A percentile compares a stretch with the other conserved stretches of the same genome.
Evolutionary conservation across 805 yeast genomes (phyloP).

Genomic region (Phaffomyces thermotolerans): DNA sequence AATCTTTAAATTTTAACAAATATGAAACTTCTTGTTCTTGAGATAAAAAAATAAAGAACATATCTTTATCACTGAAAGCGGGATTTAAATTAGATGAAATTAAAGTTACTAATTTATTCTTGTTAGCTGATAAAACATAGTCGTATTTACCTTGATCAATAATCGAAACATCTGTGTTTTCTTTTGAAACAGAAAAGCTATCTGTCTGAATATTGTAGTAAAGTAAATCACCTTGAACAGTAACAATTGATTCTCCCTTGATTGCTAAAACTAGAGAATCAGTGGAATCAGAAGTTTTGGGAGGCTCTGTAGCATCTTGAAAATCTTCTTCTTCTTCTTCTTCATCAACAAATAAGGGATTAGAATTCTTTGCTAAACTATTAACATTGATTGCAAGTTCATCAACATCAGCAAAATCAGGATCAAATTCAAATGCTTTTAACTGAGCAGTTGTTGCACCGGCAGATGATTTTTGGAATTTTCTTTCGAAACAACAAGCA

Average conservation of each 20-base stretch:
- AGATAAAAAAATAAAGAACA: constrained; percentile 62
- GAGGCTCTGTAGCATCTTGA: constrained; percentile 26
- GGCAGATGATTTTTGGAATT: constrained; percentile 49
- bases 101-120: constrained; percentile 30
- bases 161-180: constrained; percentile 30
- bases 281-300: not conserved
- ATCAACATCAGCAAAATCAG: constrained; percentile 12
- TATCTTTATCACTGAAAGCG: constrained; percentile 48
- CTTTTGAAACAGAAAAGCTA: constrained; percentile 25
- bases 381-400: constrained; percentile 7
- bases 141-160: constrained; percentile 42
- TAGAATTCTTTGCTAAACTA: constrained; percentile 1
- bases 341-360: constrained; percentile 6
- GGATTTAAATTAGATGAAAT: constrained; percentile 53
- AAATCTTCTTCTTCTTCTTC: constrained; percentile 26
- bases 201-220: not conserved
- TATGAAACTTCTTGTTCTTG: constrained; percentile 41
- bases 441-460: constrained; percentile 42
- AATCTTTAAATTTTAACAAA: constrained; percentile 46
- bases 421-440: constrained; percentile 47
- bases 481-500: constrained; percentile 70
- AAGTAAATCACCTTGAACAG: constrained; percentile 23
- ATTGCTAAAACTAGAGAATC: not conserved
- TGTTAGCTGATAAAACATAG: constrained; percentile 43
- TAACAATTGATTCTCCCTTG: constrained; percentile 21